Evolutionary conservation across 108 stramenopile genomes (phyloP), one percentile per base, ranked within the genome.

Genomic region (Discostella pseudostelligera): DNA sequence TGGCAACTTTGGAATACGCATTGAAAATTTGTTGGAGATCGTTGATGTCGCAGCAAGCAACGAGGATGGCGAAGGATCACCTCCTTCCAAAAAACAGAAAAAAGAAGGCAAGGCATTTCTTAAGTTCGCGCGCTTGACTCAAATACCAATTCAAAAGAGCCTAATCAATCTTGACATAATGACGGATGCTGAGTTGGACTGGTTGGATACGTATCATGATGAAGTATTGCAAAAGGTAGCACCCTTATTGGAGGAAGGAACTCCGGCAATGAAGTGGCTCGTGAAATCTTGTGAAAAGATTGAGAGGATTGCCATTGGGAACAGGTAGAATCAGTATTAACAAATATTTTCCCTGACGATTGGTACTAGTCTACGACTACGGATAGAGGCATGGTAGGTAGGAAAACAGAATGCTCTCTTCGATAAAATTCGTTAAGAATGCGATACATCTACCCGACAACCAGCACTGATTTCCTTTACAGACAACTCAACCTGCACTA

Each of bases 1-100:
- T 65, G 97, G 95, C 4, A 80, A 78, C 56, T 98, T 95, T 70
- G 99, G 97, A 35, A 92, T 98, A 43, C 87, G 99, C 17, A 97
- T 97, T 56, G 97, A 99, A 62, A 95, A 95, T 55, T 61, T 95
- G 1, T 39, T 95, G 24, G 89, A 89, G 53, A 84, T 92, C 49
- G 49, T 72, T 39, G 84, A 86, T 53, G 86, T 86, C 10, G 42
- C 47, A 9, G 29, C 20, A 46, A 66, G 62, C 22, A 59, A 76
- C 8, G 65, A 77, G 2, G 77, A 72, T 26, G 64, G 66, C 28
- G 58, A 64, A 25, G 64, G 71, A 39, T 65, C 70, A 47, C 59
- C 59, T 13, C 47, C 56, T 10, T 29, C 13, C 21, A 65, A 74
- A 42, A 78, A 74, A 61, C 71, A 57, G 55, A 74, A 69, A 46